These are phyloP conservation scores for Myxozyma neotropica DNA, from an alignment of 805 yeast species.

Conservation along the genomic window DNA sequence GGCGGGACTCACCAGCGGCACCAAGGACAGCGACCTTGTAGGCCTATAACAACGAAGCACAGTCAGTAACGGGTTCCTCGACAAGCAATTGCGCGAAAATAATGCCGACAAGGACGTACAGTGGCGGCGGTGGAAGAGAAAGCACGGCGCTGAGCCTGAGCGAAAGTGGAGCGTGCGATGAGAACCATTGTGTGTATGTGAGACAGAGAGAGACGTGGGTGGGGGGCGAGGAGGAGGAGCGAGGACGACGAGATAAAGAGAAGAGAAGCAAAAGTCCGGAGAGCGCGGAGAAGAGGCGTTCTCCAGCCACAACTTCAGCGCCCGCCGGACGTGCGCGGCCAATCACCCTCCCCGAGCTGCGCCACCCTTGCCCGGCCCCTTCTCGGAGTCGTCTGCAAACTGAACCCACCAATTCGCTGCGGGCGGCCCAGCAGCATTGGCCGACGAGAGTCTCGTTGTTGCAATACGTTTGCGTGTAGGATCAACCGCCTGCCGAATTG, in stretches of 20 bases:
- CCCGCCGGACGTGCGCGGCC: background rate
- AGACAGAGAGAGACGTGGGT: background rate
- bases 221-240: background rate
- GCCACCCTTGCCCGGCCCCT: conserved; percentile 6
- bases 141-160: conserved; percentile 34
- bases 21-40: conserved; percentile 82
- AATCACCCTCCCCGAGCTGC: background rate
- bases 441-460: too few relatives aligned
- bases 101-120: conserved; percentile 15
- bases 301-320: conserved; percentile 10
- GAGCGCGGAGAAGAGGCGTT: conserved; percentile 13
- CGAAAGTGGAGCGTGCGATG: conserved; percentile 28
- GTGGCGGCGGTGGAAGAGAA: conserved; percentile 34
- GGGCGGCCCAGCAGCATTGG: too few relatives aligned
- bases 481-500: too few relatives aligned
- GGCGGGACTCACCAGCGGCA: conserved; percentile 48
- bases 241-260: background rate
- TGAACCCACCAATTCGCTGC: too few relatives aligned
- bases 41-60: conserved; percentile 27
- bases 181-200: conserved; percentile 25
- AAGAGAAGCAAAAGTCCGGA: conserved; percentile 2
- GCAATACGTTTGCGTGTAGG: too few relatives aligned
- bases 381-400: conserved; percentile 4
- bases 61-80: background rate
- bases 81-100: background rate